Base-by-base conservation (phyloP, 2,329 filamentous ascomycete species). In the Ceratocystis cubensis region DNA sequence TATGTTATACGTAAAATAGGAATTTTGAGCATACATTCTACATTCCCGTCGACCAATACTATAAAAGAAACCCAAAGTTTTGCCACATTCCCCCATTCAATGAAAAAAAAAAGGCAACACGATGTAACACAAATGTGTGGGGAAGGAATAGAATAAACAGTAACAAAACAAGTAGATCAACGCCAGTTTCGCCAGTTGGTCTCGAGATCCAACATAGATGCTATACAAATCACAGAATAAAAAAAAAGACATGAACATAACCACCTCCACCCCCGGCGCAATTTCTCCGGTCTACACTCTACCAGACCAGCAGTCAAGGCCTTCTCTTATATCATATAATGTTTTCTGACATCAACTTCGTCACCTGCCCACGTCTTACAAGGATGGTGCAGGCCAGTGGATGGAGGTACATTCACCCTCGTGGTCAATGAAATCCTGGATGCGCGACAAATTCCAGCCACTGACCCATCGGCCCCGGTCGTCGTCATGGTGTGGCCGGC, bases 391-490 rank as follows among this genome's bases (percentile, higher is more conserved):
- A 1, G 75, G 75, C 74, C 74, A 76, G 45, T 71, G 69, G 15
- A 74, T 69, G 56, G 71, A 68, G 8, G 71, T 70, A 69, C 78
- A 79, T 10, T 74, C 68, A 2, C 72, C 73, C 67, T 78, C 73
- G 56, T 73, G 66, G 57, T 73, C 66, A 25, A 67, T 70, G n/a
- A 77, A 81, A 15, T 69, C 66, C 25, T 74, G 69, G 66, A 80
- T 79, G 69, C 73, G 76, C 8, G 74, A 70, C 17, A 77, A 69
- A 50, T 75, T 71, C 79, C 78, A 80, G 13, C 78, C 78, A 63
- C 76, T 79, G 50, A 71, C 72, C 64, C 69, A 72, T 4, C 72
- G 70, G 57, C 75, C 71, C n/a, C 71, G 69, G n/a, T 72, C 71
- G 2, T 74, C 69, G 3, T 70, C 72, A 67, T 73, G 73, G 4